phyloP scores from a whole-genome alignment of 306 rosid genomes.

The Crotalaria pallida region DNA sequence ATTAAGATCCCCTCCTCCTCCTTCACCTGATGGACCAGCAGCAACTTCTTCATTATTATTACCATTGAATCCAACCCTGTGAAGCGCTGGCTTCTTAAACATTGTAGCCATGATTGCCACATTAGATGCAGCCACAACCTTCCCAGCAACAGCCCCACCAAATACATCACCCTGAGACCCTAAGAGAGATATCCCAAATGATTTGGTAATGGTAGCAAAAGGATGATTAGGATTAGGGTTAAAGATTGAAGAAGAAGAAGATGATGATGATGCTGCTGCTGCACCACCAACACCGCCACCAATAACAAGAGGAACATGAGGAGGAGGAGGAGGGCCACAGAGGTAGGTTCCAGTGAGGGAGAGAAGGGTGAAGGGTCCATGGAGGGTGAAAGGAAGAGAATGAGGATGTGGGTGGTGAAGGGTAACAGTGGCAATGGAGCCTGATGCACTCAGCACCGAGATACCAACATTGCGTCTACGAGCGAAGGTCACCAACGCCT shows the following conservation, averaged over 20 bases:
- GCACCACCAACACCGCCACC: too few species aligned
- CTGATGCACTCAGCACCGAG: constrained; percentile 36
- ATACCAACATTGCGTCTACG: constrained; percentile 24
- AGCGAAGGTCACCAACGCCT: constrained; percentile 36
- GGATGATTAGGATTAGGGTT: neutral
- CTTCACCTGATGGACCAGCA: neutral
- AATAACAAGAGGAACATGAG: neutral
- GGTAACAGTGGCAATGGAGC: constrained; percentile 39
- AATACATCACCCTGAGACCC: constrained; percentile 64
- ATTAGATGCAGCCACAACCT: constrained; percentile 38
- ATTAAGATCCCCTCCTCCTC: neutral
- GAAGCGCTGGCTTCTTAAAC: constrained; percentile 34
- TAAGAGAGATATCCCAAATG: constrained; percentile 36
- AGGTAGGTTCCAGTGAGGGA: constrained; percentile 20
- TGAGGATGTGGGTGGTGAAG: constrained; percentile 38
- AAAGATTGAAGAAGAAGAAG: neutral
- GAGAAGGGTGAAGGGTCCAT: constrained; percentile 44
- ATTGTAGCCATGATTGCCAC: constrained; percentile 31
- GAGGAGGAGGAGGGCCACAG: neutral
- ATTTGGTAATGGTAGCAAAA: neutral
- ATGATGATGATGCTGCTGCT: too few species aligned
- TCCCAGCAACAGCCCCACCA: constrained; percentile 66
- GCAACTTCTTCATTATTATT: too few species aligned
- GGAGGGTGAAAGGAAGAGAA: constrained; percentile 13
- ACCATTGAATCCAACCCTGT: constrained; percentile 27